Evolutionary conservation across 2,329 filamentous ascomycete species (phyloP).

Genomic region (Claviceps pazoutovae): DNA sequence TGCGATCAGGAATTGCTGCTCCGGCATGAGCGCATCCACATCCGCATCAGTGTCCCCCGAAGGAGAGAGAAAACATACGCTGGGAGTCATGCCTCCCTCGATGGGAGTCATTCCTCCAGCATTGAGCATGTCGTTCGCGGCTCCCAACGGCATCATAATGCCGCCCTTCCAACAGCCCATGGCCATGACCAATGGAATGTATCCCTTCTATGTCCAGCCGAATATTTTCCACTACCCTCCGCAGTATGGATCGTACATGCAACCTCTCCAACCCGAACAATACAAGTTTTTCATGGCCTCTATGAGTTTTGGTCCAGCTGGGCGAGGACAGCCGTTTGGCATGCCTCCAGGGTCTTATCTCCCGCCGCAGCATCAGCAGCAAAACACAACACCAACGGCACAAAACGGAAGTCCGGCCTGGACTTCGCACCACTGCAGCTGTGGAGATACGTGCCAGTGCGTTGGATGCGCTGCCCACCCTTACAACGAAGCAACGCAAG

Average conservation of each 20-base stretch:
- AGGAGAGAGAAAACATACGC: constrained; percentile 10
- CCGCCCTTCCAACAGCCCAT: constrained; percentile 22
- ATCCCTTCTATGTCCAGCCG: constrained; percentile 27
- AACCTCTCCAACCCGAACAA: constrained; percentile 39
- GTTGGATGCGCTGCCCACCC: constrained; percentile 55
- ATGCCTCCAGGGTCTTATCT: constrained; percentile 10
- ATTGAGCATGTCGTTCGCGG: constrained; percentile 8
- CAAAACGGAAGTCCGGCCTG: constrained; percentile 12
- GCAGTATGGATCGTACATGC: constrained; percentile 39
- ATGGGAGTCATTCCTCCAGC: constrained; percentile 9
- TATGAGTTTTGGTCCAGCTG: constrained; percentile 10
- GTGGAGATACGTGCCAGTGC: constrained; percentile 53
- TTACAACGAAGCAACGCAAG: constrained; percentile 49
- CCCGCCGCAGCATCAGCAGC: constrained; percentile 3
- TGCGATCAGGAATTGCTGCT: constrained; percentile 18
- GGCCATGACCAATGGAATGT: constrained; percentile 25
- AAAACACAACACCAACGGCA: constrained; percentile 3
- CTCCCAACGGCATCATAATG: constrained; percentile 19
- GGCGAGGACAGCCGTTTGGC: constrained; percentile 9
- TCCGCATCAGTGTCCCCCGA: constrained; percentile 6
- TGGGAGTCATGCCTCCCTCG: constrained; percentile 9
- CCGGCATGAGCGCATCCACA: constrained; percentile 8
- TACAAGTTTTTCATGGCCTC: constrained; percentile 35
- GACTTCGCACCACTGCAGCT: constrained; percentile 38
- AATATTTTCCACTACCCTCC: constrained; percentile 39